Conservation (phyloP, 208 protist species). For the Tritrichomonas foetus region DNA sequence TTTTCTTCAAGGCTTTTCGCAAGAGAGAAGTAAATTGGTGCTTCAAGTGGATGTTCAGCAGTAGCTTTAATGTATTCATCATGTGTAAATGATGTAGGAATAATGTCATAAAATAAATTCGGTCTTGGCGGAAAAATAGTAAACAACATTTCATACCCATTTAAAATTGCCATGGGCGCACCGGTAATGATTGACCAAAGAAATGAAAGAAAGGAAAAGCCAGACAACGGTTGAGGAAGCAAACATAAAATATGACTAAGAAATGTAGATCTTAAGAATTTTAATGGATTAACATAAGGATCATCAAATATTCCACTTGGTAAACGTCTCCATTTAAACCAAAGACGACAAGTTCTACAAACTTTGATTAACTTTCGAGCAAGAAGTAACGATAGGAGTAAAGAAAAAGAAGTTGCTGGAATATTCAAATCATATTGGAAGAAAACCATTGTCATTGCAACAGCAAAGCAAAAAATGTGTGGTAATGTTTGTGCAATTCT, state of each 20-base stretch:
- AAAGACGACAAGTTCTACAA: neutral
- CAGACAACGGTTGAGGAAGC: neutral
- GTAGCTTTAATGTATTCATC: neutral
- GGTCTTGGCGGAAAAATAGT: neutral
- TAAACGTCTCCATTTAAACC: neutral
- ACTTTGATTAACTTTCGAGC: neutral
- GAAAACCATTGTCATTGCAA: neutral
- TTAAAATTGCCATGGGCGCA: neutral
- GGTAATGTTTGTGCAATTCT: slow-evolving; percentile 4
- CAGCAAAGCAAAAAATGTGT: neutral
- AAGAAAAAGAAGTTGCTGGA: neutral
- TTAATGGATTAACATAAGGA: neutral
- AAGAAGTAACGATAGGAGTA: neutral
- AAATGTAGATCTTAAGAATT: neutral
- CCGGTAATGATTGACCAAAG: neutral
- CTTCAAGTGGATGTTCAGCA: slow-evolving; percentile 14
- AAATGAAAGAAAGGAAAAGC: neutral
- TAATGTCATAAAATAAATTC: slow-evolving; percentile 14
- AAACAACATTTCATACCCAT: neutral
- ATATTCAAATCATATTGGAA: neutral
- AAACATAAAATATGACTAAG: neutral
- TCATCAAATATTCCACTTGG: neutral
- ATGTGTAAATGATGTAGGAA: neutral
- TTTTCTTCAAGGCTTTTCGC: neutral
- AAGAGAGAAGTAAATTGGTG: neutral